Conservation (phyloP, 1,284 basidiomycete genomes). For the Takashimella tepidaria region DNA sequence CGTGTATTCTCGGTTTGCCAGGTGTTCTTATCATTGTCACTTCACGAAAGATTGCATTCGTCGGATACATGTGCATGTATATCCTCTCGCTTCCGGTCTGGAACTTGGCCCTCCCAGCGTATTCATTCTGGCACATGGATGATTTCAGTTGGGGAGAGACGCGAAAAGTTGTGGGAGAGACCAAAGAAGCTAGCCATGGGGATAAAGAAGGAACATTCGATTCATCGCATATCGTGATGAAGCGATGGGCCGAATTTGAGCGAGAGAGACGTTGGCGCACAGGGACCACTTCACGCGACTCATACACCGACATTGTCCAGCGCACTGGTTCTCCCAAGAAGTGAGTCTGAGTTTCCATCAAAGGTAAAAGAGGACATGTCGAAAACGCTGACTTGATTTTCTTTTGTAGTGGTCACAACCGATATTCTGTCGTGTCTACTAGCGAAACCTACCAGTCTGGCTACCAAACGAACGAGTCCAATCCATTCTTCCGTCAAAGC, state of each 20-base stretch:
- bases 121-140: conserved; percentile 98
- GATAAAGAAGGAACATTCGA: conserved; percentile 96
- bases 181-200: conserved; percentile 59
- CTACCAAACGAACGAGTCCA: conserved; percentile 43
- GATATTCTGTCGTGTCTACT: conserved; percentile 71
- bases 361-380: not conserved
- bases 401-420: conserved; percentile 39
- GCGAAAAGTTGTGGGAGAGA: conserved; percentile 71
- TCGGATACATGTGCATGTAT: conserved; percentile 97
- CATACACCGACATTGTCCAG: conserved; percentile 48
- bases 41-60: conserved; percentile 85
- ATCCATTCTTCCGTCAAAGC: conserved; percentile 38
- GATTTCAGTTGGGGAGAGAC: conserved; percentile 99
- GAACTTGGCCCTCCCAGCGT: conserved; percentile 92
- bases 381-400: not conserved
- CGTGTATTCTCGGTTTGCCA: conserved; percentile 90
- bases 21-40: conserved; percentile 92
- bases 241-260: conserved; percentile 98
- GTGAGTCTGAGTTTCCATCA: conserved; percentile 52
- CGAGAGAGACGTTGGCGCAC: conserved; percentile 89
- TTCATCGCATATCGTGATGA: conserved; percentile 95
- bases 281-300: conserved; percentile 77
- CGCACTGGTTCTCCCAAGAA: conserved; percentile 52
- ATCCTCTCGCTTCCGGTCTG: conserved; percentile 87
- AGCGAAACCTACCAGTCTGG: conserved; percentile 58